Percentiles rank a stretch among this genome's conserved stretches.
phyloP scores from a whole-genome alignment of 805 yeast genomes.

The Starmerella gropengiesseri region DNA sequence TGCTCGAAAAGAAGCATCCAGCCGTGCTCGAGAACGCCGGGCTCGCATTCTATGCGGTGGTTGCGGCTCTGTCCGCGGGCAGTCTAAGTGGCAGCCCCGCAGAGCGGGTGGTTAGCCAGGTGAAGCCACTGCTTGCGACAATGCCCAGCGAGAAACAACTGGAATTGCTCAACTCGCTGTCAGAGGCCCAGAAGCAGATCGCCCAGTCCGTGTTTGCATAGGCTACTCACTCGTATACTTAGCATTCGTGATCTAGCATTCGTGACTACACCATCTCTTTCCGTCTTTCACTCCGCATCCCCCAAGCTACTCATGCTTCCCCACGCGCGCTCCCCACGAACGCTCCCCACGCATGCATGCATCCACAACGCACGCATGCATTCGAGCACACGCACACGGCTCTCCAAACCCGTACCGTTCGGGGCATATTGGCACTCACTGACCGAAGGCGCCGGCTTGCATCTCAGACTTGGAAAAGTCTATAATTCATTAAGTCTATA shows the following conservation, averaged over 20 bases:
- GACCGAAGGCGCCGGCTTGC: too few species aligned
- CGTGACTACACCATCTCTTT: too few species aligned
- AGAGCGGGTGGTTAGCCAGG: constrained; percentile 47
- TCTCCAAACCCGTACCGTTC: too few species aligned
- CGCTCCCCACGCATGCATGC: too few species aligned
- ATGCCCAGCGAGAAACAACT: constrained; percentile 63
- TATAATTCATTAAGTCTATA: neutral
- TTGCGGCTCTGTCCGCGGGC: constrained; percentile 61
- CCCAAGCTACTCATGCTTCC: too few species aligned
- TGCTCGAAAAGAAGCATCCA: constrained; percentile 59
- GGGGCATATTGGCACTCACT: too few species aligned
- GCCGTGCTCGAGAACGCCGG: constrained; percentile 45
- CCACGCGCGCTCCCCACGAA: too few species aligned
- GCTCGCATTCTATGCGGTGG: constrained; percentile 53
- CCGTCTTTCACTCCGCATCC: too few species aligned
- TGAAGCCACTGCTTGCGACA: constrained; percentile 51
- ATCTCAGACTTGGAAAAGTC: too few species aligned
- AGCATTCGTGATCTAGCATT: too few species aligned
- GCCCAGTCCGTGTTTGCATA: constrained; percentile 46
- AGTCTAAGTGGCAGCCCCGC: constrained; percentile 65
- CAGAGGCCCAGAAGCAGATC: constrained; percentile 49
- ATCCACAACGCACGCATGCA: too few species aligned
- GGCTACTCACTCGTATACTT: neutral
- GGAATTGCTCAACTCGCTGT: constrained; percentile 49
- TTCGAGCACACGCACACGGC: too few species aligned